phyloP scores from a whole-genome alignment of 2,329 filamentous ascomycete genomes.

The Trichoderma sp. region DNA sequence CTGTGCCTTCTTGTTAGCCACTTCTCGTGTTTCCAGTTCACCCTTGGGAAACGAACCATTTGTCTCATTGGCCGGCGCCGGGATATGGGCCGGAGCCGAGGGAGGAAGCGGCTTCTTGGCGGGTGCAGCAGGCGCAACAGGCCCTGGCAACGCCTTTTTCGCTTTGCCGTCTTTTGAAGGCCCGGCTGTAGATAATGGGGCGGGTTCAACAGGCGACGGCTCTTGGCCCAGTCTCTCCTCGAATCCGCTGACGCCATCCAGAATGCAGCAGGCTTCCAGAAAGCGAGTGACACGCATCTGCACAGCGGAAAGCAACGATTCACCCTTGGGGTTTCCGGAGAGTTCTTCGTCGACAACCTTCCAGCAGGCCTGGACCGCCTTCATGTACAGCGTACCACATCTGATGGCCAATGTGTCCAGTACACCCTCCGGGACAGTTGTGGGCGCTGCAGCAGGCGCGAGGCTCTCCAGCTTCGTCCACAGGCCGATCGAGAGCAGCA shows the following conservation, averaged over 20 bases:
- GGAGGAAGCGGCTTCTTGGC: conserved; percentile 18
- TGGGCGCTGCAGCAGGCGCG: conserved; percentile 45
- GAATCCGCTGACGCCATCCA: conserved; percentile 61
- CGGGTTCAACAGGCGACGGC: conserved; percentile 37
- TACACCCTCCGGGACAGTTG: conserved; percentile 62
- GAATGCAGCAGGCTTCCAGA: conserved; percentile 61
- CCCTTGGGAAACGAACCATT: background rate
- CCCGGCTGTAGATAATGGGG: background rate
- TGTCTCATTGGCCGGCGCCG: background rate
- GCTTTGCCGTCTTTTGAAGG: conserved; percentile 22
- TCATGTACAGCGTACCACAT: conserved; percentile 75
- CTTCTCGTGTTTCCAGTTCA: background rate
- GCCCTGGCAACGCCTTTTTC: conserved; percentile 5
- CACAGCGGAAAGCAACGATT: conserved; percentile 56
- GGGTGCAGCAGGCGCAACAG: conserved; percentile 10
- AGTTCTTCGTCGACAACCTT: conserved; percentile 67
- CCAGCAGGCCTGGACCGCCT: conserved; percentile 72
- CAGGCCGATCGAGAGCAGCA: conserved; percentile 73
- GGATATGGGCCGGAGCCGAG: background rate
- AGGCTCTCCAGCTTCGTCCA: conserved; percentile 69
- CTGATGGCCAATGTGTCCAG: conserved; percentile 65
- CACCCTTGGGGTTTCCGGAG: conserved; percentile 49
- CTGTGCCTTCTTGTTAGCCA: conserved; percentile 28
- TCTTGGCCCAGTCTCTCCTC: conserved; percentile 58
- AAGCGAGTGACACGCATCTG: conserved; percentile 60